Percentiles rank a stretch among this genome's conserved stretches.
Evolutionary conservation across 805 yeast species (phyloP).

Genomic region (Yamadazyma ubonensis): DNA sequence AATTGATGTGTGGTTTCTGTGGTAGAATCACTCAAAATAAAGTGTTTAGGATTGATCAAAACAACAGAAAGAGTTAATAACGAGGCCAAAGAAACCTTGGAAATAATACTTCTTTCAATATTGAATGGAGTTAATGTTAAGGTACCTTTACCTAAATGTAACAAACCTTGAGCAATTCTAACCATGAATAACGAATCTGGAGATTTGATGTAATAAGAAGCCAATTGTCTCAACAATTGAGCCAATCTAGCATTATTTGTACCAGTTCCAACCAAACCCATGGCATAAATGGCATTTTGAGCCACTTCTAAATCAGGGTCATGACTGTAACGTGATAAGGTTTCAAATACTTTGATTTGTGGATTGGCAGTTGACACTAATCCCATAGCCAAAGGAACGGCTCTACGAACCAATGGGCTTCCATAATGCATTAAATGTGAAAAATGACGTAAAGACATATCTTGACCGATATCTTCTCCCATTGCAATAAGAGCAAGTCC

Average conservation of each 20-base stretch:
- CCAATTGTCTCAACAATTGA: constrained; percentile 90
- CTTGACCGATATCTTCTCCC: constrained; percentile 98
- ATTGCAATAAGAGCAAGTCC: constrained; percentile 93
- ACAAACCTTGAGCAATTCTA: constrained; percentile 90
- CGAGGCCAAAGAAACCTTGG: constrained; percentile 88
- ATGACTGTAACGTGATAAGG: constrained; percentile 93
- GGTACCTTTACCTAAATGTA: constrained; percentile 96
- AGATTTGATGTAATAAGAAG: constrained; percentile 87
- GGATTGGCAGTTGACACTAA: constrained; percentile 90
- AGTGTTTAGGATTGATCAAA: constrained; percentile 78
- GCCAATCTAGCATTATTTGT: constrained; percentile 98
- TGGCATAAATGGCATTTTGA: constrained; percentile 88
- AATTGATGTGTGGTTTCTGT: constrained; percentile 62
- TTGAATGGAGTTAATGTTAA: constrained; percentile 85
- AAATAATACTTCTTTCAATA: constrained; percentile 80
- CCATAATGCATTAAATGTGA: constrained; percentile 98
- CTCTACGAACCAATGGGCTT: constrained; percentile 81
- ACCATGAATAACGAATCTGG: constrained; percentile 90
- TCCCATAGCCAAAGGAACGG: constrained; percentile 98
- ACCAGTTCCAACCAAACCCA: constrained; percentile 99
- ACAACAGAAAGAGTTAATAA: constrained; percentile 81
- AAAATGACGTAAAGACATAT: constrained; percentile 95
- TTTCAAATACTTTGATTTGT: constrained; percentile 95
- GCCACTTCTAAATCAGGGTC: constrained; percentile 94
- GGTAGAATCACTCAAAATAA: constrained; percentile 64